These are phyloP conservation scores for Coemansia erecta DNA, from an alignment of 192 early-diverging fungal species.

Conservation along the genomic window DNA sequence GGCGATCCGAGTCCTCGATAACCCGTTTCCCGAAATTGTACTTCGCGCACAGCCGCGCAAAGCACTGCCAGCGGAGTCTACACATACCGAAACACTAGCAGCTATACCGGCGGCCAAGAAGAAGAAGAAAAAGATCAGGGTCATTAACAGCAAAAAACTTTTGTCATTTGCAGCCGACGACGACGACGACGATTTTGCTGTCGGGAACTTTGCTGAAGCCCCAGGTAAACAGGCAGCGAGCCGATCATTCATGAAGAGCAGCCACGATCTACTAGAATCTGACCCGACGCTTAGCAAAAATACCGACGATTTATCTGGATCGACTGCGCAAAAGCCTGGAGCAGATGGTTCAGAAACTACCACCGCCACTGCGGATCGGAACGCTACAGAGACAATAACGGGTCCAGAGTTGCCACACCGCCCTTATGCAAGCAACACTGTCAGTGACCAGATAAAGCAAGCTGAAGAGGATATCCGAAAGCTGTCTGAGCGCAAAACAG, in stretches of 20 bases:
- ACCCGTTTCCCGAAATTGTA: constrained; percentile 91
- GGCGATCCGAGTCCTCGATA: constrained; percentile 66
- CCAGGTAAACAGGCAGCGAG: not conserved
- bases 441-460: not conserved
- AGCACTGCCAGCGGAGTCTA: constrained; percentile 7
- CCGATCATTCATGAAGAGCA: constrained; percentile 64
- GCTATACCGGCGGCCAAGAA: constrained; percentile 40
- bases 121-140: constrained; percentile 29
- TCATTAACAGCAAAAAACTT: constrained; percentile 54
- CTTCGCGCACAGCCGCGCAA: constrained; percentile 60
- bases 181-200: constrained; percentile 48
- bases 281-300: constrained; percentile 32
- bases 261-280: constrained; percentile 63
- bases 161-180: constrained; percentile 91
- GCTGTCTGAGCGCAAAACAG: not conserved
- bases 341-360: no score
- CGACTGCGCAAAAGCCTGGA: no score
- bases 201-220: not conserved
- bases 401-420: not conserved
- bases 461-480: constrained; percentile 7
- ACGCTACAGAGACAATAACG: constrained; percentile 29
- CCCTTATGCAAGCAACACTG: not conserved
- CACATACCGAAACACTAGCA: not conserved
- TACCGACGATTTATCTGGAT: not conserved
- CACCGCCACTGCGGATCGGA: no score